Percentiles rank a stretch among this genome's conserved stretches.
Conservation (phyloP, 2,329 filamentous ascomycete genomes). For the Mycosphaerella arachidis region DNA sequence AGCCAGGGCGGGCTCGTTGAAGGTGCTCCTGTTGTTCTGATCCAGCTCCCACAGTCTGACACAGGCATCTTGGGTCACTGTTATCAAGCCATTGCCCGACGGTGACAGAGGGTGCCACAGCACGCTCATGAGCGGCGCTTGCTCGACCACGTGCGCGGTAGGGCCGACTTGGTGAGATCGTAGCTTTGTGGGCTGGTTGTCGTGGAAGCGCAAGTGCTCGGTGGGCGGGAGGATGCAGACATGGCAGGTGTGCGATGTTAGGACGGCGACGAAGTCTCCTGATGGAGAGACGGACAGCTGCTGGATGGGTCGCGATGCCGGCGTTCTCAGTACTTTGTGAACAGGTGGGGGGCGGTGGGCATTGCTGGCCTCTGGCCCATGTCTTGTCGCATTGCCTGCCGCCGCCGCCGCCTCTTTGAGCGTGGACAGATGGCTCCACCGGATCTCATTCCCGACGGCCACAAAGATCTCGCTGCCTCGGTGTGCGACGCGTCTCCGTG, state of each 20-base stretch:
- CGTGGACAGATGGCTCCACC: slow-evolving; percentile 80
- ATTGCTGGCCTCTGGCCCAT: slow-evolving; percentile 5
- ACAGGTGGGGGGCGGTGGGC: slow-evolving; percentile 2
- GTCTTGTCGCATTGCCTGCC: slow-evolving; percentile 7
- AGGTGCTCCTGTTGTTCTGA: slow-evolving; percentile 77
- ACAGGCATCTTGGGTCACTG: slow-evolving; percentile 80
- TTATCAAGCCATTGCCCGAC: slow-evolving; percentile 75
- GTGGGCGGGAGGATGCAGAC: slow-evolving; percentile 80
- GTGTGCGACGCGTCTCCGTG: slow-evolving; percentile 64
- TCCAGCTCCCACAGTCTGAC: slow-evolving; percentile 90
- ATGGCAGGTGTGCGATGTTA: slow-evolving; percentile 83
- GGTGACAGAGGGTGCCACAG: slow-evolving; percentile 92
- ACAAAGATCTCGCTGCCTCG: slow-evolving; percentile 85
- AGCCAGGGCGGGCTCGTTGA: slow-evolving; percentile 75
- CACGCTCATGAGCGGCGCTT: slow-evolving; percentile 72
- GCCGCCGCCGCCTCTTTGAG: slow-evolving; percentile 57
- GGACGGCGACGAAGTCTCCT: slow-evolving; percentile 74
- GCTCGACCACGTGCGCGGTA: slow-evolving; percentile 83
- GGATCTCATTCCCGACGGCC: slow-evolving; percentile 80
- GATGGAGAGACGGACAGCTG: slow-evolving; percentile 82
- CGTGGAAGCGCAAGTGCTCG: slow-evolving; percentile 66
- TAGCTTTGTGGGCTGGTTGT: slow-evolving; percentile 66
- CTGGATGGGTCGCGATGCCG: slow-evolving; percentile 75
- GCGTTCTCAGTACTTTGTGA: slow-evolving; percentile 63
- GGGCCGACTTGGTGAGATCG: slow-evolving; percentile 90